Evolutionary conservation across 2,329 filamentous ascomycete genomes (phyloP).

Genomic region (Trichoderma guizhouense): DNA sequence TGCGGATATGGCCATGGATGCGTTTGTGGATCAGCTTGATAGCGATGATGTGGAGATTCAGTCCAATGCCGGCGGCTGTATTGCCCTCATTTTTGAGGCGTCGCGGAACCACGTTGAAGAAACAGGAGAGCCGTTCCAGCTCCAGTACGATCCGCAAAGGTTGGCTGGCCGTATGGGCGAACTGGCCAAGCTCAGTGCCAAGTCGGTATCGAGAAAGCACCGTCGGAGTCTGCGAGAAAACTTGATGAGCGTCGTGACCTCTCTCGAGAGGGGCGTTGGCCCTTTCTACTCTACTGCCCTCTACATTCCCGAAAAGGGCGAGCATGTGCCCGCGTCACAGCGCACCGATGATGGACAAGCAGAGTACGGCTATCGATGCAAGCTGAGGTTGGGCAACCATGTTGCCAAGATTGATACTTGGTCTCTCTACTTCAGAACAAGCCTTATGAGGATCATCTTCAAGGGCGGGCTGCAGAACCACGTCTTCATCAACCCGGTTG

Average conservation of each 20-base stretch:
- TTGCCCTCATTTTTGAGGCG: slow-evolving; percentile 79
- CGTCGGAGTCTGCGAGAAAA: slow-evolving; percentile 47
- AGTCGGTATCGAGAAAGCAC: slow-evolving; percentile 48
- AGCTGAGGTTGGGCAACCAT: slow-evolving; percentile 46
- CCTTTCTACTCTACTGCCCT: slow-evolving; percentile 52
- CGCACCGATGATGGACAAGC: slow-evolving; percentile 41
- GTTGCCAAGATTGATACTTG: slow-evolving; percentile 49
- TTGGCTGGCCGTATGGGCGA: slow-evolving; percentile 47
- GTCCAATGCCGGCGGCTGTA: slow-evolving; percentile 72
- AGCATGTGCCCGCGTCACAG: slow-evolving; percentile 41
- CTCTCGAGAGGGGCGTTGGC: slow-evolving; percentile 51
- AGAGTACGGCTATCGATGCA: slow-evolving; percentile 53
- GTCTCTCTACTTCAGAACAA: slow-evolving; percentile 48
- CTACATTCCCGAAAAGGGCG: slow-evolving; percentile 39
- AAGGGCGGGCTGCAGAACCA: slow-evolving; percentile 43
- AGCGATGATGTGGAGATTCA: slow-evolving; percentile 70
- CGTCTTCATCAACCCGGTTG: slow-evolving; percentile 38
- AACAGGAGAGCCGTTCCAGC: slow-evolving; percentile 46
- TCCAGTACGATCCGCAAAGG: slow-evolving; percentile 50
- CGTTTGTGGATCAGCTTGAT: slow-evolving; percentile 81
- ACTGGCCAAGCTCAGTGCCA: slow-evolving; percentile 46
- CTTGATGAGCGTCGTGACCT: slow-evolving; percentile 52
- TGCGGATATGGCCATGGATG: slow-evolving; percentile 70
- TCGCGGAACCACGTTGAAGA: slow-evolving; percentile 48
- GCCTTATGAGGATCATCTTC: slow-evolving; percentile 47